Base-by-base conservation (phyloP, 1,284 basidiomycete genomes). In the Malassezia psittaci region DNA sequence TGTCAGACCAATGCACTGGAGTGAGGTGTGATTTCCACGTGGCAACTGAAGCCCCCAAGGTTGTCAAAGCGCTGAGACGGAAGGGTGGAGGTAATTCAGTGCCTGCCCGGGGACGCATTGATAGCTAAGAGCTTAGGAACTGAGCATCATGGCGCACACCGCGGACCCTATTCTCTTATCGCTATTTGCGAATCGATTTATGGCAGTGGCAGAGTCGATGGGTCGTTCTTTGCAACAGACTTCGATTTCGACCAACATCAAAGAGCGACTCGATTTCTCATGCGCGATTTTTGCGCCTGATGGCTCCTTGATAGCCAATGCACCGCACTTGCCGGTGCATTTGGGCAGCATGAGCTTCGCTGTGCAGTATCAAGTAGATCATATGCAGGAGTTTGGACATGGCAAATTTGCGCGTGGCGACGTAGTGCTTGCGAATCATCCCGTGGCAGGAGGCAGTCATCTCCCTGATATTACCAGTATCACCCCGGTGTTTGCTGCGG, bases 131-230 rank as follows among this genome's bases (percentile, higher is more conserved):
- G 11, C 5, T 13, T 32, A 6, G 41, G 8, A 6, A 19, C 4
- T 3, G 38, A 19, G 35, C 16, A 42, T 11, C 12, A 45, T 33
- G 43, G 6, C n/a, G 7, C 29, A 21, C 16, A 44, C 16, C 5
- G 44, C 87, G 8, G 89, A 93, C 73, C 87, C 88, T 1, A 89
- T 93, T 64, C 77, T 90, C 36, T 80, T 93, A 52, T 89, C 88
- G 0, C 81, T 93, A 32, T 91, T 91, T 67, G 87, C 87, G 21
- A 90, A 91, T 69, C 83, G 89, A 51, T 90, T 90, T 78, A 90
- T 90, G 86, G 85, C 84, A 68, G 85, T 90, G 10, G 88, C 88
- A 5, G 87, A 93, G 74, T 88, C 89, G 3, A 93, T 91, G 89
- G 90, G 89, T 32, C 80, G 86, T 34, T 86, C 86, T 0, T 79